These are phyloP conservation scores for Gymnopilus junonius DNA, from an alignment of 768 basidiomycete genomes.

Conservation along the genomic window DNA sequence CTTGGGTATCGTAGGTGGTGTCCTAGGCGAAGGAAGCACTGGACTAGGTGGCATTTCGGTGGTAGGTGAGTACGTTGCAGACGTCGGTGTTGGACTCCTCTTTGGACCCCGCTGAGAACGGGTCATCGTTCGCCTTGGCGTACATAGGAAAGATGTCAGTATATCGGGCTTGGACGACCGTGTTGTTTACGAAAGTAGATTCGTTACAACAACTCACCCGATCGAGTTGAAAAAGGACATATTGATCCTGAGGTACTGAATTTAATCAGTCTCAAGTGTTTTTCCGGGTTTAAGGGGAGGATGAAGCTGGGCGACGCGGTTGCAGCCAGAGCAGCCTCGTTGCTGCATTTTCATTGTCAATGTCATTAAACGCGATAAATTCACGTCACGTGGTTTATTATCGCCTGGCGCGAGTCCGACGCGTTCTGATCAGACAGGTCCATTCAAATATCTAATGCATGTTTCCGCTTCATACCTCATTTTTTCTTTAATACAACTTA, in stretches of 20 bases:
- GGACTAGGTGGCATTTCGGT: slow-evolving; percentile 42
- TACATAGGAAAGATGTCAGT: background rate
- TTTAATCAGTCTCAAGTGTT: slow-evolving; percentile 32
- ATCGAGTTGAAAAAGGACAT: slow-evolving; percentile 90
- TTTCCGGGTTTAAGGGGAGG: background rate
- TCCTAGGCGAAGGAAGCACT: slow-evolving; percentile 42
- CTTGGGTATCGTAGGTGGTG: slow-evolving; percentile 43
- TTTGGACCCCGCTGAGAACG: slow-evolving; percentile 64
- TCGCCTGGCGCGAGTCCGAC: background rate
- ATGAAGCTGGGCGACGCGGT: background rate
- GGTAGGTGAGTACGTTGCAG: slow-evolving; percentile 54
- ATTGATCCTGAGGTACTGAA: slow-evolving; percentile 29
- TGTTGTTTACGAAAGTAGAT: background rate
- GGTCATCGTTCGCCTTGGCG: slow-evolving; percentile 71
- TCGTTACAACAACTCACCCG: slow-evolving; percentile 50
- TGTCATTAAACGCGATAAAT: slow-evolving; percentile 1
- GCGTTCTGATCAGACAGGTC: no score
- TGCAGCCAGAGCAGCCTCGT: background rate
- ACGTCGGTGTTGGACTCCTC: slow-evolving; percentile 77
- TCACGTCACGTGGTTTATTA: background rate
- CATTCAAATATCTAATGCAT: no score
- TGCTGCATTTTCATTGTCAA: background rate
- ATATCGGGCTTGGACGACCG: slow-evolving; percentile 1
- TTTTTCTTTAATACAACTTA: no score
- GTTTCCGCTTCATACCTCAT: no score